Conservation (phyloP, 768 basidiomycete genomes). For the Tricholoma hemisulphureum region DNA sequence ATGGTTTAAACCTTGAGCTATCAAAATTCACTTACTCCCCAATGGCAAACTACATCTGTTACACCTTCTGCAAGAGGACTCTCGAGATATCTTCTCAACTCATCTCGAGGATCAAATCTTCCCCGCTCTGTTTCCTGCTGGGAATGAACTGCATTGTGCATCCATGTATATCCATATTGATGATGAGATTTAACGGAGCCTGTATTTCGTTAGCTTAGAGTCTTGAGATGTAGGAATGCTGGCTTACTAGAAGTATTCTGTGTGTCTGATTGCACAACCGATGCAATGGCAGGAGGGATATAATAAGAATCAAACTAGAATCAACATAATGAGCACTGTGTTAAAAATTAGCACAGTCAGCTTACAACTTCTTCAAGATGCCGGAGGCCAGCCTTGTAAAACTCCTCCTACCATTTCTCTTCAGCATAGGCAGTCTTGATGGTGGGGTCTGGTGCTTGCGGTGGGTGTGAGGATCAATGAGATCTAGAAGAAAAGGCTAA, state of each 20-base stretch:
- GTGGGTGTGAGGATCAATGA: neutral
- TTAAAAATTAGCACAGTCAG: neutral
- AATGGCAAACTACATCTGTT: neutral
- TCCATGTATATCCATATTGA: constrained; percentile 2
- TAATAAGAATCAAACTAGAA: too few relatives aligned
- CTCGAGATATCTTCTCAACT: neutral
- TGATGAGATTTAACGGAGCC: neutral
- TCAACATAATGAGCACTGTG: too few relatives aligned
- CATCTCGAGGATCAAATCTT: neutral
- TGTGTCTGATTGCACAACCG: neutral
- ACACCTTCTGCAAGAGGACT: neutral
- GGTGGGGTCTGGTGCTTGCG: constrained; percentile 8
- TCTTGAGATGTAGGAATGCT: neutral
- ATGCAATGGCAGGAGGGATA: neutral
- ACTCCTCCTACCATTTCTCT: constrained; percentile 7
- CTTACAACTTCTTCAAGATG: neutral
- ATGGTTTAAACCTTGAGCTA: neutral
- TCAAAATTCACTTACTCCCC: neutral
- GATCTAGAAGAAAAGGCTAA: neutral
- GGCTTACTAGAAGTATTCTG: neutral
- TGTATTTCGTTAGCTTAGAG: neutral
- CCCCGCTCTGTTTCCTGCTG: neutral
- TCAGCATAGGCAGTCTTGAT: constrained; percentile 13
- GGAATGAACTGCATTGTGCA: neutral
- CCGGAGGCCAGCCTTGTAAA: too few relatives aligned